These are phyloP conservation scores for Colletotrichum brevisporum DNA, from an alignment of 2,329 filamentous ascomycete species.

Conservation along the genomic window DNA sequence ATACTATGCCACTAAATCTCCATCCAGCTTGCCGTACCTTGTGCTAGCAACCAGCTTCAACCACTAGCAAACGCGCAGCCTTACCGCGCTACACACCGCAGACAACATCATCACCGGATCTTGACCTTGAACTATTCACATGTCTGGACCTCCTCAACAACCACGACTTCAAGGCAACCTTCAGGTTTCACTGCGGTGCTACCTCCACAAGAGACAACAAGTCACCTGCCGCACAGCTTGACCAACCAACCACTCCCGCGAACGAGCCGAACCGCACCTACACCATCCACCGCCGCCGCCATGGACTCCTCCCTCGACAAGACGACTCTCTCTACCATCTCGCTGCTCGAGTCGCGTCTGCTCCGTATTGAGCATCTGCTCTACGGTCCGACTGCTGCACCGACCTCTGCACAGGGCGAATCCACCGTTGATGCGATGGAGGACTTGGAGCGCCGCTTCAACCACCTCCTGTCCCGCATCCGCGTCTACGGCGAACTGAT, in stretches of 20 bases:
- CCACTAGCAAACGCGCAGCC: constrained; percentile 17
- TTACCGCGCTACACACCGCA: not conserved
- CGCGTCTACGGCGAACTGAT: constrained; percentile 73
- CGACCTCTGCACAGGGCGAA: constrained; percentile 51
- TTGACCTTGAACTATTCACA: not conserved
- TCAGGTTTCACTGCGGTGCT: no score
- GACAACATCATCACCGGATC: not conserved
- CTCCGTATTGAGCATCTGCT: constrained; percentile 72
- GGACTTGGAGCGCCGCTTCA: constrained; percentile 69
- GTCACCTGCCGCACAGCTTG: not conserved
- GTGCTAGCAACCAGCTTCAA: constrained; percentile 5
- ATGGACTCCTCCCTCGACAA: constrained; percentile 61
- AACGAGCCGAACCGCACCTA: not conserved
- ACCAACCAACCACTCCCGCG: not conserved
- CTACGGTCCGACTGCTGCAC: constrained; percentile 59
- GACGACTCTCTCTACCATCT: constrained; percentile 68
- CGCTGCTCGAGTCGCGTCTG: constrained; percentile 71
- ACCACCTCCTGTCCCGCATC: constrained; percentile 62
- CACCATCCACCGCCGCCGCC: constrained; percentile 6
- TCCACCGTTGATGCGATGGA: constrained; percentile 61
- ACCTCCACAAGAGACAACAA: not conserved
- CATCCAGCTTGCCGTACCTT: not conserved
- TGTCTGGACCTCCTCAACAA: no score
- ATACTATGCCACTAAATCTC: no score
- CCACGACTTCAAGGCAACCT: no score